Evolutionary conservation across 2,329 filamentous ascomycete species (phyloP).

Genomic region (Monosporascus ibericus): DNA sequence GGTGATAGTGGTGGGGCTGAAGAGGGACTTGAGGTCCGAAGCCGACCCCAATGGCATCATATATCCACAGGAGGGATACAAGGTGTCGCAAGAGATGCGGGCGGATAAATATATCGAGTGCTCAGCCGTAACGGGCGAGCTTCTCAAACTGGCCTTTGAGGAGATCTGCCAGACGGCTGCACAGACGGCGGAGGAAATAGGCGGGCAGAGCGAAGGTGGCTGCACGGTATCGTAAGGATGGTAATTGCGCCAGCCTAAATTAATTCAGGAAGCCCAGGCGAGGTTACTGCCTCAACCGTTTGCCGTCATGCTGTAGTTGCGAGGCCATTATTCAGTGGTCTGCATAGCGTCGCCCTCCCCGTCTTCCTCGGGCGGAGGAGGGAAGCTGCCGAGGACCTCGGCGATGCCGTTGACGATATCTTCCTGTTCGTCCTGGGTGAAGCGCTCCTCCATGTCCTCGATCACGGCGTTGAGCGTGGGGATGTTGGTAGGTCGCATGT

Average conservation of each 20-base stretch:
- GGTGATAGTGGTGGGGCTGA: constrained; percentile 52
- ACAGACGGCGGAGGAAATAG: constrained; percentile 36
- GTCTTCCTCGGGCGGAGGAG: constrained; percentile 24
- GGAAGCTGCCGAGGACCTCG: constrained; percentile 52
- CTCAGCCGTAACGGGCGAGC: constrained; percentile 54
- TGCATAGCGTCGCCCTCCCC: constrained; percentile 34
- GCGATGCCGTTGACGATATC: constrained; percentile 51
- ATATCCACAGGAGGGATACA: constrained; percentile 55
- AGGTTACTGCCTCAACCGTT: no score
- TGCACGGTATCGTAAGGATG: constrained; percentile 29
- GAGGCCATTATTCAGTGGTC: constrained; percentile 15
- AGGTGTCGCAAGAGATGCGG: constrained; percentile 49
- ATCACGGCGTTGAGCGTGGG: constrained; percentile 57
- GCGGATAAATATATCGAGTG: constrained; percentile 61
- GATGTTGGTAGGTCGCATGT: constrained; percentile 53
- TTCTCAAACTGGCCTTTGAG: constrained; percentile 51
- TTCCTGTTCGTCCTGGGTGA: constrained; percentile 52
- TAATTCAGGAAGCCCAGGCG: no score
- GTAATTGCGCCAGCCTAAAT: background rate
- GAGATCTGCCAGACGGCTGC: constrained; percentile 54
- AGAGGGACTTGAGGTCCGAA: constrained; percentile 53
- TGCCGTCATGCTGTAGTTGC: no score
- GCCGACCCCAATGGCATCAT: constrained; percentile 54
- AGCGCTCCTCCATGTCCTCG: constrained; percentile 58
- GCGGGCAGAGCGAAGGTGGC: constrained; percentile 49